Evolutionary conservation across 2,329 filamentous ascomycete genomes (phyloP).

Genomic region (Beauveria bassiana): DNA sequence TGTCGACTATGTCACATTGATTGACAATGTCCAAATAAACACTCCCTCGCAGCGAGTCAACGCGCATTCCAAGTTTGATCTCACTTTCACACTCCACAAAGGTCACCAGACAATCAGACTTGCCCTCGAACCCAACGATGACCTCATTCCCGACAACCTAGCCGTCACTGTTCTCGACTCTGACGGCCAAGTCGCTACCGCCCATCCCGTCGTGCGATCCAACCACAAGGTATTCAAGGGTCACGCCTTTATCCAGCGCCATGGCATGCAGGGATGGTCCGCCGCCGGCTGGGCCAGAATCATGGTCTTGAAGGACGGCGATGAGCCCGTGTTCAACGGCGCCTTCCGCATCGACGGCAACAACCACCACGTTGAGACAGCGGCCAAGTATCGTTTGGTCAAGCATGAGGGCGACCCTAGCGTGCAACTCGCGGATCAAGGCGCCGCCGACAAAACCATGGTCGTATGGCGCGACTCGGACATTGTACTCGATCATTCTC

Average conservation of each 20-base stretch:
- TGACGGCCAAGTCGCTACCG: conserved; percentile 59
- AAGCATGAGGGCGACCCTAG: conserved; percentile 65
- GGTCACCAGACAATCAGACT: conserved; percentile 66
- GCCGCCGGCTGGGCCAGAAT: conserved; percentile 84
- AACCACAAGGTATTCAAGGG: conserved; percentile 83
- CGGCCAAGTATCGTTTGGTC: conserved; percentile 64
- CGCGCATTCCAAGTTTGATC: conserved; percentile 73
- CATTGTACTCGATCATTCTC: conserved; percentile 41
- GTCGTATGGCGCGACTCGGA: conserved; percentile 90
- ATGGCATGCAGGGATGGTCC: conserved; percentile 58
- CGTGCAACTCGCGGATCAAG: conserved; percentile 35
- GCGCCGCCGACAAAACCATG: conserved; percentile 64
- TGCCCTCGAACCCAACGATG: conserved; percentile 80
- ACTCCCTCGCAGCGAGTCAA: conserved; percentile 73
- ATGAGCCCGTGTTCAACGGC: conserved; percentile 77
- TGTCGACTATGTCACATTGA: conserved; percentile 61
- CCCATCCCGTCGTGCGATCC: conserved; percentile 63
- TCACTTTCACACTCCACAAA: conserved; percentile 69
- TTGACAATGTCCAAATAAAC: conserved; percentile 70
- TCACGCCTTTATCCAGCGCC: conserved; percentile 59
- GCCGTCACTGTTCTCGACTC: conserved; percentile 62
- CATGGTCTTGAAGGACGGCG: conserved; percentile 67
- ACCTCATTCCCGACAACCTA: conserved; percentile 73
- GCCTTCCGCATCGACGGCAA: conserved; percentile 75
- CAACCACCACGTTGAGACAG: conserved; percentile 79